Evolutionary conservation across 1,139 yeast genomes (phyloP).

Genomic region (Ogataea hybrid): DNA sequence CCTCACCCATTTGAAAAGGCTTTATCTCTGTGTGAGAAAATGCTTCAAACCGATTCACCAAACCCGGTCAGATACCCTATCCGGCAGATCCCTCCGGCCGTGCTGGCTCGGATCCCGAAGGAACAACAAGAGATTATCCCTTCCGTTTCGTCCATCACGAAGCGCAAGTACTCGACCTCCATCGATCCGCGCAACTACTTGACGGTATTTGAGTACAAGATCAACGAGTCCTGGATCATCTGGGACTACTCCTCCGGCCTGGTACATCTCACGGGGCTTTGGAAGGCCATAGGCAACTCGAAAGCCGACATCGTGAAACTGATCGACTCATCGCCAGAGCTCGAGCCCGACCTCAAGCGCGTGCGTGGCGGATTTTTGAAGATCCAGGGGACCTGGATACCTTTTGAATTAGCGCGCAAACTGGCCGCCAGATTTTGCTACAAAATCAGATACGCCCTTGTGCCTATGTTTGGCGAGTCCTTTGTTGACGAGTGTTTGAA

Average conservation of each 20-base stretch:
- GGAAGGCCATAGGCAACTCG: slow-evolving; percentile 76
- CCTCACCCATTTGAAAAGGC: background rate
- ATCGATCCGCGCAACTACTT: slow-evolving; percentile 68
- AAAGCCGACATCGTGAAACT: slow-evolving; percentile 78
- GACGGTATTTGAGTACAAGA: slow-evolving; percentile 69
- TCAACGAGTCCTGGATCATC: slow-evolving; percentile 68
- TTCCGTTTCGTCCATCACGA: slow-evolving; percentile 31
- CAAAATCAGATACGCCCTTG: slow-evolving; percentile 68
- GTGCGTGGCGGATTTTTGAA: slow-evolving; percentile 90
- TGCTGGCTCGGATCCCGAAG: slow-evolving; percentile 13
- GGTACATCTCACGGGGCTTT: slow-evolving; percentile 87
- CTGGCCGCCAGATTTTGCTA: slow-evolving; percentile 78
- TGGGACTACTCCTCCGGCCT: slow-evolving; percentile 91
- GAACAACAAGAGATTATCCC: slow-evolving; percentile 25
- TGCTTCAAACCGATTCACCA: slow-evolving; percentile 7
- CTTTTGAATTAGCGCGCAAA: slow-evolving; percentile 63
- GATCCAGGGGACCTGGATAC: slow-evolving; percentile 96
- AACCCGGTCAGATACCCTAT: slow-evolving; percentile 26
- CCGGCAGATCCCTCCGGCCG: slow-evolving; percentile 16
- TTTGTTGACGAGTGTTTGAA: slow-evolving; percentile 71
- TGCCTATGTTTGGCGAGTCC: slow-evolving; percentile 75
- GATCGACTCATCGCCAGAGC: slow-evolving; percentile 68
- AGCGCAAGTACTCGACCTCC: slow-evolving; percentile 68
- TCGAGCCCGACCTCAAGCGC: slow-evolving; percentile 54
- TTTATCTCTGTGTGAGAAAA: background rate